Evolutionary conservation across 1,284 basidiomycete genomes (phyloP).

Genomic region (Cutaneotrichosporon sp.): DNA sequence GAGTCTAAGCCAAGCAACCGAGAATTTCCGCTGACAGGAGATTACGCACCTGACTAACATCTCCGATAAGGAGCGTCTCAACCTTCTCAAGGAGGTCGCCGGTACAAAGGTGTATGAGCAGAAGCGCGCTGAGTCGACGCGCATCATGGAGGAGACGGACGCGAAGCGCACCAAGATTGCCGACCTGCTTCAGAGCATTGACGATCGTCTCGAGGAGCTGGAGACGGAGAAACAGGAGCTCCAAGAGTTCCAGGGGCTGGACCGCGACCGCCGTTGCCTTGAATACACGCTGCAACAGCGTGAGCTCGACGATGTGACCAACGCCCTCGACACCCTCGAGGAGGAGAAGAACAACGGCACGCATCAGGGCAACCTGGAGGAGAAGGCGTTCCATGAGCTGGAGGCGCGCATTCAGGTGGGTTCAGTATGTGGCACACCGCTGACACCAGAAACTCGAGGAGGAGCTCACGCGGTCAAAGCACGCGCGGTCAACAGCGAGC

Average conservation of each 20-base stretch:
- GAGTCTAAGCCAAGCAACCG: too few species aligned
- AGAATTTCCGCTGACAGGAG: constrained; percentile 48
- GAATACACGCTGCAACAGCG: constrained; percentile 92
- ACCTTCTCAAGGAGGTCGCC: constrained; percentile 93
- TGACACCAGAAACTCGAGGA: constrained; percentile 62
- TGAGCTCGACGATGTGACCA: constrained; percentile 82
- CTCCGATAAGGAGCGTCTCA: constrained; percentile 89
- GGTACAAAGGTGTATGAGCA: constrained; percentile 98
- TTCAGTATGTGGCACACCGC: constrained; percentile 8
- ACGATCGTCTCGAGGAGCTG: constrained; percentile 80
- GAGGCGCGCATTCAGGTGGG: constrained; percentile 76
- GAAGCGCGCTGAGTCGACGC: constrained; percentile 81
- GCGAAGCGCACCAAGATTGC: constrained; percentile 86
- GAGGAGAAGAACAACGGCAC: constrained; percentile 72
- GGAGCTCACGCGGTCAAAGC: constrained; percentile 65
- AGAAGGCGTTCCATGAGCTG: constrained; percentile 73
- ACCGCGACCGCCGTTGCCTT: constrained; percentile 87
- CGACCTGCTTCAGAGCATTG: constrained; percentile 85
- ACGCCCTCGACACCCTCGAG: constrained; percentile 71
- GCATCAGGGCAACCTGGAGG: constrained; percentile 71
- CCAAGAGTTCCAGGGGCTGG: constrained; percentile 92
- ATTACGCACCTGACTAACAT: constrained; percentile 97
- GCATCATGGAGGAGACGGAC: constrained; percentile 95
- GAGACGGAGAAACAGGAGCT: constrained; percentile 97
- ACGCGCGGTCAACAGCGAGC: constrained; percentile 63